Evolutionary conservation across 2,329 filamentous ascomycete genomes (phyloP), one percentile per base, ranked within the genome.

Genomic region (Boeremia exigua): DNA sequence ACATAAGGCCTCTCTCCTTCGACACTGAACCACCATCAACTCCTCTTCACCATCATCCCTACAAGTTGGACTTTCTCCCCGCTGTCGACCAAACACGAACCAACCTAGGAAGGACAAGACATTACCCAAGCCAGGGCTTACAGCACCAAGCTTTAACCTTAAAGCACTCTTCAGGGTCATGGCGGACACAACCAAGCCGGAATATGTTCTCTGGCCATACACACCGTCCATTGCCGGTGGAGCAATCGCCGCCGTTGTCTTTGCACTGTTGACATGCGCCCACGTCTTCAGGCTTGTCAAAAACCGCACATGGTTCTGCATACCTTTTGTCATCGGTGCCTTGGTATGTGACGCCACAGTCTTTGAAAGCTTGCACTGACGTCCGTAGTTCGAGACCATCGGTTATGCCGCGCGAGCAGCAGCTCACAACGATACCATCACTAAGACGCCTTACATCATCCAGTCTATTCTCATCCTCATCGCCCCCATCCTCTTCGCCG

Each of bases 291-390:
- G 78, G 19, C 73, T 84, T 15, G 63, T 76, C 17, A 77, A 71
- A 25, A 76, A 76, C 2, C 71, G 76, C 30, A 78, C 77, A 10
- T 84, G 81, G 78, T 86, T 82, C 61, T 83, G 83, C 48, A 74
- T 79, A 3, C 76, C 80, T 0, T 78, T 84, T 43, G 65, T 80
- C 12, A 64, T 82, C 3, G 82, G 82, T 2, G 80, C 79, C 2
- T 36, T 79, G 75, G 81, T 83, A 75, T 56, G 81, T 75, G 60
- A 68, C 32, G 66, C 29, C 28, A 54, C 28, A 51, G 50, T 10
- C 23, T 11, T n/a, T 8, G 15, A 65, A 10, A 27, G 30, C 4
- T 29, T 17, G 3, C 30, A 32, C 39, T 51, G 30, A 54, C 30
- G 1, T 30, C 14, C 25, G 4, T 40, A 68, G 73, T 77, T 66